phyloP scores from a whole-genome alignment of 768 basidiomycete species.

The Amanita molliuscula region DNA sequence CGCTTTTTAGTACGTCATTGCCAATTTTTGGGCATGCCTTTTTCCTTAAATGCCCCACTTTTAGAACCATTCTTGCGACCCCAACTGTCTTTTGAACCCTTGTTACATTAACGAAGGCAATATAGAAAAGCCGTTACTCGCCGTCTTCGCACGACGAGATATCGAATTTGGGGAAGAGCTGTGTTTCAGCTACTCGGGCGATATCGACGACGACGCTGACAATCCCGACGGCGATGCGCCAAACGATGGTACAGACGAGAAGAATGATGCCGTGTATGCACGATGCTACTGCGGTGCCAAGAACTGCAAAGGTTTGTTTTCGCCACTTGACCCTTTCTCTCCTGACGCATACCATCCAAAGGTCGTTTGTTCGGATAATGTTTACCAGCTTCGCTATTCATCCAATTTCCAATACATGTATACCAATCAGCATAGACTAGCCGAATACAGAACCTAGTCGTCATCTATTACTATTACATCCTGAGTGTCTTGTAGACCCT shows the following conservation, averaged over 20 bases:
- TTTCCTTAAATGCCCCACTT: background rate
- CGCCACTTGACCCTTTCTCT: background rate
- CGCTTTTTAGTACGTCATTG: conserved; percentile 60
- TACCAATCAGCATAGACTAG: background rate
- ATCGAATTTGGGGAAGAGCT: conserved; percentile 61
- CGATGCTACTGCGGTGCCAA: conserved; percentile 40
- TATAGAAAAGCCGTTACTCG: conserved; percentile 55
- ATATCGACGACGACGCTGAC: conserved; percentile 6
- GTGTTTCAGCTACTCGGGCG: conserved; percentile 68
- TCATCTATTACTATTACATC: conserved; percentile 11
- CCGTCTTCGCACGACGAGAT: conserved; percentile 56
- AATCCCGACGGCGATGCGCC: background rate
- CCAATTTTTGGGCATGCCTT: background rate
- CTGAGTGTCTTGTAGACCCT: background rate
- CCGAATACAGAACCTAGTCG: conserved; percentile 6
- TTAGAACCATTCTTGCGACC: conserved; percentile 89
- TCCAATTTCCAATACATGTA: background rate
- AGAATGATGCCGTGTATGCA: conserved; percentile 34
- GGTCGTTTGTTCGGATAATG: conserved; percentile 3
- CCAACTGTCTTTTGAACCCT: conserved; percentile 64
- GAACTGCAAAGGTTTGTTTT: conserved; percentile 36
- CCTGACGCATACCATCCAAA: background rate
- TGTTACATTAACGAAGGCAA: conserved; percentile 75
- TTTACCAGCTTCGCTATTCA: background rate
- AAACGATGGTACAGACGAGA: conserved; percentile 7